phyloP scores from a whole-genome alignment of 768 basidiomycete species.

The Trametes coccinea region DNA sequence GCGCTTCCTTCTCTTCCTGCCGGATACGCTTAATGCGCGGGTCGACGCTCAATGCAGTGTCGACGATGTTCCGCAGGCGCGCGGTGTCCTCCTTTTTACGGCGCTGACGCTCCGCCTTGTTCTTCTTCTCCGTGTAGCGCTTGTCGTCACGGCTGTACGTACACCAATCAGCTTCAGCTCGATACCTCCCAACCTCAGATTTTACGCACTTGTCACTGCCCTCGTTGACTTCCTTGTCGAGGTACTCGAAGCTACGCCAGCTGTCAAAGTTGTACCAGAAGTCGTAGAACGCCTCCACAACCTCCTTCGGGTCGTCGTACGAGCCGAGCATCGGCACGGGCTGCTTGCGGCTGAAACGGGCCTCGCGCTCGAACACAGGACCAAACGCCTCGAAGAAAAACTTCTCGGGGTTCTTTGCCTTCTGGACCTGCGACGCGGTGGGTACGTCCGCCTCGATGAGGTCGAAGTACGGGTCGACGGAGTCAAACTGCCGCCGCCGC shows the following conservation, averaged over 20 bases:
- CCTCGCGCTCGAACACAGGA: conserved; percentile 87
- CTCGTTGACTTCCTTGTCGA: conserved; percentile 98
- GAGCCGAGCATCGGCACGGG: conserved; percentile 83
- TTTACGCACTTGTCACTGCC: conserved; percentile 83
- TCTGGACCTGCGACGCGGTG: conserved; percentile 57
- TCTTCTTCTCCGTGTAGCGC: conserved; percentile 99
- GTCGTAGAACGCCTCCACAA: conserved; percentile 93
- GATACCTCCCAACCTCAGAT: not conserved
- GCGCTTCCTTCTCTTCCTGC: conserved; percentile 91
- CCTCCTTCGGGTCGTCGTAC: conserved; percentile 69
- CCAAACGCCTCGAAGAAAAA: conserved; percentile 72
- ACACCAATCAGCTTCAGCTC: not conserved
- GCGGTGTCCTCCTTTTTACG: conserved; percentile 98
- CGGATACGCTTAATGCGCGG: conserved; percentile 98
- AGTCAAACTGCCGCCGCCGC: conserved; percentile 93
- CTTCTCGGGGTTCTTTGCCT: conserved; percentile 47
- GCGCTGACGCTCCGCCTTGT: conserved; percentile 93
- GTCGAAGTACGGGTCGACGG: conserved; percentile 80
- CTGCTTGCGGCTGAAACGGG: conserved; percentile 85
- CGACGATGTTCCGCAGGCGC: conserved; percentile 83
- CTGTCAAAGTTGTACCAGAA: conserved; percentile 99
- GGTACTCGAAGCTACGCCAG: conserved; percentile 97
- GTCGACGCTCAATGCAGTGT: conserved; percentile 78
- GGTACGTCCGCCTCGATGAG: conserved; percentile 80
- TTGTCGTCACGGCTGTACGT: conserved; percentile 88